Evolutionary conservation across 2,329 filamentous ascomycete genomes (phyloP).

Genomic region (Arthroderma sp.): DNA sequence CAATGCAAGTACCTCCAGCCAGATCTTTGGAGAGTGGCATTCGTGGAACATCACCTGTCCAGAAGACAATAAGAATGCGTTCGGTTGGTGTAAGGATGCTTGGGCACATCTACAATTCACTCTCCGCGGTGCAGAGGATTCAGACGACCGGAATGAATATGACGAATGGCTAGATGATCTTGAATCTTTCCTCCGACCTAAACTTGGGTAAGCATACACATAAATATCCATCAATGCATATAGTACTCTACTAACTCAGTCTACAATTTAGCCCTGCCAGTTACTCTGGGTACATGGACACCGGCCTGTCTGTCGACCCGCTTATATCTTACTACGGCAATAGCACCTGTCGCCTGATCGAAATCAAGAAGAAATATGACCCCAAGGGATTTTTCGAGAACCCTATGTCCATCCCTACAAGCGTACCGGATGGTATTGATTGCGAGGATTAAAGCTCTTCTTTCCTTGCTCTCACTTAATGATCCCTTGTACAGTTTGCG

Average conservation of each 20-base stretch:
- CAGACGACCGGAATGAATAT: slow-evolving; percentile 3
- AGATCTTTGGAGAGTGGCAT: slow-evolving; percentile 10
- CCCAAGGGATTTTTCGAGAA: slow-evolving; percentile 26
- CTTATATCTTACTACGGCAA: slow-evolving; percentile 7
- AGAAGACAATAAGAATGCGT: slow-evolving; percentile 4
- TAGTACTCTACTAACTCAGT: neutral
- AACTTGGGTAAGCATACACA: slow-evolving; percentile 6
- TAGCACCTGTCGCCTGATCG: slow-evolving; percentile 14
- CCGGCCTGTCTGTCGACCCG: slow-evolving; percentile 7
- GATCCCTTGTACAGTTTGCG: too few species aligned
- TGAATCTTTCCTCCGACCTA: slow-evolving; percentile 9
- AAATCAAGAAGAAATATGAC: slow-evolving; percentile 31
- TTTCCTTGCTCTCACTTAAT: too few species aligned
- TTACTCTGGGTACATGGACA: slow-evolving; percentile 10
- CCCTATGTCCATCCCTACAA: slow-evolving; percentile 1
- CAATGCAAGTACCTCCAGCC: slow-evolving; percentile 3
- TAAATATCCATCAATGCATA: too few species aligned
- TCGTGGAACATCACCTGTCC: slow-evolving; percentile 8
- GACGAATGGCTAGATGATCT: slow-evolving; percentile 9
- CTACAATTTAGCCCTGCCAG: slow-evolving; percentile 3
- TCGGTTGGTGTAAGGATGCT: slow-evolving; percentile 10
- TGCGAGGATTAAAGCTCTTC: neutral
- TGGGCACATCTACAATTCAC: slow-evolving; percentile 2
- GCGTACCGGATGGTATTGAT: neutral
- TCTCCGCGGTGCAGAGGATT: slow-evolving; percentile 5